Evolutionary conservation across 192 early-diverging fungal genomes (phyloP).

Genomic region (Entomortierella lignicola): DNA sequence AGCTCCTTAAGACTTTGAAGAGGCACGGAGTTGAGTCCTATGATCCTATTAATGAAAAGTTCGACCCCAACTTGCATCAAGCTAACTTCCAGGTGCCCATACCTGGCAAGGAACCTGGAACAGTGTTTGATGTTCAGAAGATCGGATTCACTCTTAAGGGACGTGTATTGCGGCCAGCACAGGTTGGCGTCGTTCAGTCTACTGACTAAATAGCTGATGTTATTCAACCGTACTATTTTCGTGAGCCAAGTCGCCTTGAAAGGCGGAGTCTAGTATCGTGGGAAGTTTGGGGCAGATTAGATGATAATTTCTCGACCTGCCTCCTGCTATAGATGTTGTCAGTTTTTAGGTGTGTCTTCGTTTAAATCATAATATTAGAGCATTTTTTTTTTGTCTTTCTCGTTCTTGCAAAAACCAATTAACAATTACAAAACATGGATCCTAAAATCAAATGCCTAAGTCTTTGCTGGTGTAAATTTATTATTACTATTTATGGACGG

Average conservation of each 20-base stretch:
- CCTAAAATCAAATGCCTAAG: too few species aligned
- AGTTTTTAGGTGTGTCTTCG: not conserved
- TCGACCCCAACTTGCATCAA: slow-evolving; percentile 95
- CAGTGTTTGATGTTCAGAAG: slow-evolving; percentile 91
- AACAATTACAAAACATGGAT: not conserved
- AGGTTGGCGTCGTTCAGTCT: slow-evolving; percentile 90
- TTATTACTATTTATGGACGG: not conserved
- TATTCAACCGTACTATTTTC: too few species aligned
- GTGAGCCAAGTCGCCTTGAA: not conserved
- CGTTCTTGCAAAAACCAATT: not conserved
- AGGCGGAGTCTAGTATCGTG: not conserved
- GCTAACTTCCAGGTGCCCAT: slow-evolving; percentile 95
- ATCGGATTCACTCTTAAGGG: slow-evolving; percentile 93
- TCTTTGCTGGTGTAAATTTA: not conserved
- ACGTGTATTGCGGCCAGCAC: slow-evolving; percentile 91
- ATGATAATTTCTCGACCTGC: not conserved
- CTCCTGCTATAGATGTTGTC: not conserved
- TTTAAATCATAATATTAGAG: slow-evolving; percentile 16
- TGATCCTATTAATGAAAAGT: slow-evolving; percentile 87
- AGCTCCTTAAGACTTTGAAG: slow-evolving; percentile 88
- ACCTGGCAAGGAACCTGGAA: slow-evolving; percentile 89
- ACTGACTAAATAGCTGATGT: slow-evolving; percentile 19
- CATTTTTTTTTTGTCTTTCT: not conserved
- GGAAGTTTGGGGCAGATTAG: not conserved
- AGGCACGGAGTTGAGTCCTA: slow-evolving; percentile 87